Evolutionary conservation across 768 basidiomycete species (phyloP).

Genomic region (Amanita inopinata): DNA sequence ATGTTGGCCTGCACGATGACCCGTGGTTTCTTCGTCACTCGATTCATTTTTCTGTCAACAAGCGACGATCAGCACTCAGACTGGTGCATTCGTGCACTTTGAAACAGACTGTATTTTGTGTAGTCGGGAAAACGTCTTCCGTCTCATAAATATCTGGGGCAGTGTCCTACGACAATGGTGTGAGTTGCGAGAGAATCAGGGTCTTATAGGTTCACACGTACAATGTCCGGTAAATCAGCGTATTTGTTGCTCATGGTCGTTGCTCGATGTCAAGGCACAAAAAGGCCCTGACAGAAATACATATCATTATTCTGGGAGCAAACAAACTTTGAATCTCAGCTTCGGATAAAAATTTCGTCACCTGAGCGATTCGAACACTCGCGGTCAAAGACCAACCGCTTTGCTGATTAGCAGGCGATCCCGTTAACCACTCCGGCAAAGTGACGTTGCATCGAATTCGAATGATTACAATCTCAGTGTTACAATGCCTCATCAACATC

Average conservation of each 20-base stretch:
- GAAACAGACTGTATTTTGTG: constrained; percentile 39
- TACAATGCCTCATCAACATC: no score
- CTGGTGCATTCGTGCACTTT: neutral
- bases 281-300: neutral
- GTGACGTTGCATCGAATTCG: constrained; percentile 57
- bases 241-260: constrained; percentile 66
- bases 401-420: constrained; percentile 56
- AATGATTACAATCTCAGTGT: no score
- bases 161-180: constrained; percentile 50
- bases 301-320: neutral
- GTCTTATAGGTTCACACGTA: constrained; percentile 28
- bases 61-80: constrained; percentile 9
- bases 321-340: no score
- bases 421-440: constrained; percentile 95
- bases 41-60: constrained; percentile 45
- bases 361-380: constrained; percentile 47
- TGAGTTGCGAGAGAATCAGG: constrained; percentile 6
- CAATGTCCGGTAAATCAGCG: constrained; percentile 86
- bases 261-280: neutral
- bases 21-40: constrained; percentile 53
- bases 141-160: constrained; percentile 92
- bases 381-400: constrained; percentile 44
- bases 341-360: constrained; percentile 29
- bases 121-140: constrained; percentile 57
- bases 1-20: constrained; percentile 25